phyloP scores from a whole-genome alignment of 2,329 filamentous ascomycete species.

The Diaporthe helianthi region DNA sequence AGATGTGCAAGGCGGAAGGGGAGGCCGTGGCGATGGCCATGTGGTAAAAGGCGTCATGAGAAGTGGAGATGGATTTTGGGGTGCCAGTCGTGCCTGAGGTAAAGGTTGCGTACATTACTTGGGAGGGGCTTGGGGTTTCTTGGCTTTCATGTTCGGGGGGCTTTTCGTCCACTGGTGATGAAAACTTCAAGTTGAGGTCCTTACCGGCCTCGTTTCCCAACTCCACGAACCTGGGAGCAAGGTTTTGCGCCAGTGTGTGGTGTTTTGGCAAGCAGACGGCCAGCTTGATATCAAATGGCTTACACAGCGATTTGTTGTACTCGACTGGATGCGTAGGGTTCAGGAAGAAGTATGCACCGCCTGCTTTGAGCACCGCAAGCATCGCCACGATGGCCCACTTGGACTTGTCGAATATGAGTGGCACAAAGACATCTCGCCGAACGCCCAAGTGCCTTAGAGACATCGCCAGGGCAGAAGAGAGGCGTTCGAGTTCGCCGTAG shows the following conservation, averaged over 20 bases:
- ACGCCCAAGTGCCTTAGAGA: constrained; percentile 36
- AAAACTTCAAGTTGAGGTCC: neutral
- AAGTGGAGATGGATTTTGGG: constrained; percentile 45
- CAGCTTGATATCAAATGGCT: constrained; percentile 34
- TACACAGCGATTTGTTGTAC: constrained; percentile 45
- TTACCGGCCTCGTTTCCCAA: neutral
- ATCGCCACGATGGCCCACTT: constrained; percentile 33
- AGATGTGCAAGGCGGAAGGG: neutral
- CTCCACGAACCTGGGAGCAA: neutral
- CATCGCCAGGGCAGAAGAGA: neutral
- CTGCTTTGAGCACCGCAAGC: constrained; percentile 37
- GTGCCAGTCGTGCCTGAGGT: constrained; percentile 59
- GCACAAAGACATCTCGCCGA: constrained; percentile 41
- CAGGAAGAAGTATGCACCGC: constrained; percentile 42
- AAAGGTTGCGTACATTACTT: constrained; percentile 50
- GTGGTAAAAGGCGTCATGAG: neutral
- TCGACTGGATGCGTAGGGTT: constrained; percentile 47
- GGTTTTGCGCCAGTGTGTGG: constrained; percentile 10
- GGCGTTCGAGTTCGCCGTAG: constrained; percentile 39
- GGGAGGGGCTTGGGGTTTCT: neutral
- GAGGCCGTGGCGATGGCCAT: neutral
- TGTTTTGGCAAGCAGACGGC: constrained; percentile 34
- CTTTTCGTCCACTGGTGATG: neutral
- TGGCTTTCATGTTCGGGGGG: neutral
- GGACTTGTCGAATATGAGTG: constrained; percentile 43